phyloP scores from a whole-genome alignment of 768 basidiomycete species.

The Mycena galericulata region DNA sequence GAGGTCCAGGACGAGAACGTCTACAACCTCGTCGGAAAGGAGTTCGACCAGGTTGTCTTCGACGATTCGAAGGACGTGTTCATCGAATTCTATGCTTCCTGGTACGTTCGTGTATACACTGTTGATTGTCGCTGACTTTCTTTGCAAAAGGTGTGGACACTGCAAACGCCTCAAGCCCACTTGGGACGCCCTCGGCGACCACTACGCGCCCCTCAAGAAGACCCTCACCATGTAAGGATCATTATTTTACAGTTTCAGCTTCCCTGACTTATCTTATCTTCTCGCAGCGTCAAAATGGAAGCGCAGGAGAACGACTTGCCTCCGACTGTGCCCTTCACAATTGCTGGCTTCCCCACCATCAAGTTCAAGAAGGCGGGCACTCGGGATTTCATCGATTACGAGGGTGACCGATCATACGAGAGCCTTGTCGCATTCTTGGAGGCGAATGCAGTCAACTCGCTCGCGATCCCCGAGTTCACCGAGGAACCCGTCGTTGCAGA shows the following conservation, averaged over 20 bases:
- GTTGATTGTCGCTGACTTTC: not conserved
- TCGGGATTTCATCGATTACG: constrained; percentile 90
- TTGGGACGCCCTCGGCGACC: constrained; percentile 92
- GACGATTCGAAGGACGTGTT: constrained; percentile 95
- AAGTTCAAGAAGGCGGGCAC: constrained; percentile 96
- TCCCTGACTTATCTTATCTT: not conserved
- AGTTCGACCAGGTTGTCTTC: constrained; percentile 88
- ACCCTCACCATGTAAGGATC: constrained; percentile 77
- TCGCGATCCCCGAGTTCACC: constrained; percentile 53
- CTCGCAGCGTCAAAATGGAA: constrained; percentile 90
- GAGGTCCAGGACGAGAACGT: constrained; percentile 86
- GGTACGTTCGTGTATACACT: constrained; percentile 62
- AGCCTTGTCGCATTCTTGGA: constrained; percentile 87
- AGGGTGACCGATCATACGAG: constrained; percentile 92
- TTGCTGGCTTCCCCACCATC: constrained; percentile 92
- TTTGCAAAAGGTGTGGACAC: constrained; percentile 82
- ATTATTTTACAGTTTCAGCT: not conserved
- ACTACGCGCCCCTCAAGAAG: constrained; percentile 81
- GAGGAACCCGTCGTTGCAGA: constrained; percentile 39
- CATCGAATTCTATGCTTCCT: constrained; percentile 96
- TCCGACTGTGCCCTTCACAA: constrained; percentile 85
- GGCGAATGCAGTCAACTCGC: constrained; percentile 81
- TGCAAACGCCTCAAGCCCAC: constrained; percentile 97
- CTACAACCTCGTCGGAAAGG: constrained; percentile 85
- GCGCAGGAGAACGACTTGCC: constrained; percentile 97